Evolutionary conservation across 1,284 basidiomycete genomes (phyloP).

Genomic region (Trametes versicolor): DNA sequence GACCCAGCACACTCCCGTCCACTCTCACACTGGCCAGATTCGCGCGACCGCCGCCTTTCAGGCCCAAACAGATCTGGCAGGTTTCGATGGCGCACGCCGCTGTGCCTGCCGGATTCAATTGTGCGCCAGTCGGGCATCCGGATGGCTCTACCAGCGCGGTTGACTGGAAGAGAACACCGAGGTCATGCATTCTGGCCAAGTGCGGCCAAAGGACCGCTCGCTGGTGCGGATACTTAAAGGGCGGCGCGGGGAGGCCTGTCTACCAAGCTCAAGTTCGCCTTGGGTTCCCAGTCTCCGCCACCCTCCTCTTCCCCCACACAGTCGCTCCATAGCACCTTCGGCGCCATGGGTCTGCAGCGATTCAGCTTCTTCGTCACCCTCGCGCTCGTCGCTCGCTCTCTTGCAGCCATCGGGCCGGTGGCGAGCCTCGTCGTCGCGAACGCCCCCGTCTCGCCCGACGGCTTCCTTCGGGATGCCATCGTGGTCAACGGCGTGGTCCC

Average conservation of each 20-base stretch:
- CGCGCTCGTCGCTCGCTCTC: conserved; percentile 12
- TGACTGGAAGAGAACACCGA: background rate
- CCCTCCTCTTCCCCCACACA: background rate
- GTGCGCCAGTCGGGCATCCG: background rate
- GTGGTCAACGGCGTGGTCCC: conserved; percentile 41
- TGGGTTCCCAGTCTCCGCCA: background rate
- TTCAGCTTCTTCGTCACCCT: conserved; percentile 13
- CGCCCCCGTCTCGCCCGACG: conserved; percentile 36
- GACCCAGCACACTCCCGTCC: background rate
- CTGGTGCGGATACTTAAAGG: background rate
- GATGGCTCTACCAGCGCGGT: background rate
- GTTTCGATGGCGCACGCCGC: background rate
- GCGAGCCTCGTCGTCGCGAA: conserved; percentile 36
- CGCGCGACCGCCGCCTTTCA: conserved; percentile 21
- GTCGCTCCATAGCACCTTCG: background rate
- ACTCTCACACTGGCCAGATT: conserved; percentile 1
- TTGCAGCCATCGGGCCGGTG: conserved; percentile 28
- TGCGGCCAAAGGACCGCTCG: background rate
- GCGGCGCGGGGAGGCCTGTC: background rate
- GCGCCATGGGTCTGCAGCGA: background rate
- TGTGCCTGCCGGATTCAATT: conserved; percentile 6
- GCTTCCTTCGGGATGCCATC: conserved; percentile 36
- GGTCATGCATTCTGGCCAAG: background rate
- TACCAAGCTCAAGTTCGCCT: conserved; percentile 1
- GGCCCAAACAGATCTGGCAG: conserved; percentile 6